Conservation (phyloP, 2,329 filamentous ascomycete genomes). For the Diaporthe nobilis region DNA sequence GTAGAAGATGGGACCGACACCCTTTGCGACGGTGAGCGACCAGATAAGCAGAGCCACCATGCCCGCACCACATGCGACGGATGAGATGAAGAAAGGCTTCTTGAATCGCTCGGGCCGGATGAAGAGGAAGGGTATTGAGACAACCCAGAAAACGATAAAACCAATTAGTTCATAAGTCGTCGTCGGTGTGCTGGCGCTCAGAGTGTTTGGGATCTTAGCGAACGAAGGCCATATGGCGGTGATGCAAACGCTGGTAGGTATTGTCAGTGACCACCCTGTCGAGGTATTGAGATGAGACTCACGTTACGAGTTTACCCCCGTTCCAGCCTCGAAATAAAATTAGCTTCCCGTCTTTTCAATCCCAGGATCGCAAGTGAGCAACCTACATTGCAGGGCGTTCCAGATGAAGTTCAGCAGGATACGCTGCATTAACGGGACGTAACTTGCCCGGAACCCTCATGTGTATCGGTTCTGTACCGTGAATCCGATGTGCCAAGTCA, state of each 20-base stretch:
- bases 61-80: constrained; percentile 57
- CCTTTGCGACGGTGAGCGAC: constrained; percentile 58
- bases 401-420: constrained; percentile 65
- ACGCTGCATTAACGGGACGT: constrained; percentile 62
- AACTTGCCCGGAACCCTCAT: constrained; percentile 64
- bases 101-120: constrained; percentile 64
- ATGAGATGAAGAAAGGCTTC: constrained; percentile 60
- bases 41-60: constrained; percentile 63
- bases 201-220: constrained; percentile 58
- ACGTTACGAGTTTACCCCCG: constrained; percentile 49
- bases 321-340: constrained; percentile 46
- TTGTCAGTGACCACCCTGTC: too few species aligned
- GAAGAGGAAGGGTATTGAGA: constrained; percentile 63
- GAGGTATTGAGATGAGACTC: too few species aligned
- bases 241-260: constrained; percentile 50
- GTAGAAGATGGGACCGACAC: constrained; percentile 59
- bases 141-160: constrained; percentile 65
- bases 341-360: too few species aligned
- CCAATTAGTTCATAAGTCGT: constrained; percentile 61
- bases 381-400: constrained; percentile 43
- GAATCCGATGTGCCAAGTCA: constrained; percentile 65
- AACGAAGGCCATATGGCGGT: constrained; percentile 63
- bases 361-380: too few species aligned
- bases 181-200: constrained; percentile 55
- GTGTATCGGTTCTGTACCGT: constrained; percentile 64